Evolutionary conservation across 225 moss, liverwort and hornwort species (phyloP), one percentile per base, ranked within the genome.

Genomic region (Sphagnum contortum): DNA sequence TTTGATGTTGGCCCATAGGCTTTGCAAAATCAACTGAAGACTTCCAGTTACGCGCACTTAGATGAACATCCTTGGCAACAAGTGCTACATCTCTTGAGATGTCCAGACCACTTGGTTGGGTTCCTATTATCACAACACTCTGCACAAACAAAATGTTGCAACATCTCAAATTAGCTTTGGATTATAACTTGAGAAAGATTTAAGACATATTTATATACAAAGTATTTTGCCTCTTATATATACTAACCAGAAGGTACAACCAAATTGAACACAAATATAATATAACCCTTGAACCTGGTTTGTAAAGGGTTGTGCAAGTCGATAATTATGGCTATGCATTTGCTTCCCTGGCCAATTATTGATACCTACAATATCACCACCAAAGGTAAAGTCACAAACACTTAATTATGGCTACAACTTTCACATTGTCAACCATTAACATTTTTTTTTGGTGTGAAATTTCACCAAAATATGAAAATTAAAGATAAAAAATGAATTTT

Each of bases 261-360:
- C 29, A 29, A 0, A 29, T 29, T 1, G 1, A 29, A 29, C 29
- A 29, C 29, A 29, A 29, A 29, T 29, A 29, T 29, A 29, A 29
- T 29, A 29, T 29, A 14, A 67, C 9, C 13, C 49, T 9, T 6
- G 29, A 80, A 98, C 96, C 93, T 98, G 75, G 63, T 86, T 86
- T 67, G 61, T 51, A 72, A 98, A 98, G n/a, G 79, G 57, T 59
- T 76, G 69, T 57, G 96, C 85, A 64, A 76, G 70, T 63, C 96
- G 87, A 46, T 98, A 98, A 64, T 93, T 98, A 67, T 98, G 96
- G 67, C 96, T 93, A 60, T 98, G 96, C 73, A 91, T 79, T 65
- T 89, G 88, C 68, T 65, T 62, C 52, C 96, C 93, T 44, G 93
- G 87, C 96, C 96, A 98, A 64, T 75, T 72, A 74, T 76, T 80